A percentile compares a stretch with the other conserved stretches of the same genome.
These are phyloP conservation scores for Sugiyamaella chiloensis DNA, from an alignment of 805 yeast species.

Conservation along the genomic window DNA sequence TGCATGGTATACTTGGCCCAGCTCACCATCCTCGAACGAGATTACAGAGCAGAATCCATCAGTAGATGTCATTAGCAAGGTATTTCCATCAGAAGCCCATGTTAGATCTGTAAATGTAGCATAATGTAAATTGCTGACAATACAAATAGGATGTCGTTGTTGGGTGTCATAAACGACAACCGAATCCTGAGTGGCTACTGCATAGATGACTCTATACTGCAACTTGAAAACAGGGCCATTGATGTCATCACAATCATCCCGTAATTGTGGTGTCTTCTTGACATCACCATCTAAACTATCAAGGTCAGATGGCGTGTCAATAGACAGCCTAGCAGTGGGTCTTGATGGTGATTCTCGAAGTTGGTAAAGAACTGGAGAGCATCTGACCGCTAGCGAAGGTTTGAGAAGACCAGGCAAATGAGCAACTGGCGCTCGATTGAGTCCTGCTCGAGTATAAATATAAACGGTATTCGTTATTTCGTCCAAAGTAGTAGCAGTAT, in stretches of 20 bases:
- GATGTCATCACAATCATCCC: background rate
- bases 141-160: constrained; percentile 61
- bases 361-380: constrained; percentile 64
- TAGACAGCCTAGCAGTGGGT: background rate
- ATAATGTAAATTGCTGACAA: constrained; percentile 78
- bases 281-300: background rate
- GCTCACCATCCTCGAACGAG: constrained; percentile 47
- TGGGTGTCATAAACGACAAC: constrained; percentile 81
- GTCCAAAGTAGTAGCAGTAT: constrained; percentile 35
- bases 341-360: constrained; percentile 27
- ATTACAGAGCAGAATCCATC: constrained; percentile 89
- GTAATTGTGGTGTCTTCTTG: background rate
- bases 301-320: constrained; percentile 3
- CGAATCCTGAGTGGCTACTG: constrained; percentile 88
- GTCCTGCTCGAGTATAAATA: constrained; percentile 68
- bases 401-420: constrained; percentile 74
- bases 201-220: constrained; percentile 81
- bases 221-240: constrained; percentile 45
- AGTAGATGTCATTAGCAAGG: constrained; percentile 72
- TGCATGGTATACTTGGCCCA: constrained; percentile 45
- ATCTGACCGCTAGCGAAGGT: constrained; percentile 80
- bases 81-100: constrained; percentile 77
- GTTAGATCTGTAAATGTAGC: constrained; percentile 82
- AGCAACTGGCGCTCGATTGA: constrained; percentile 68
- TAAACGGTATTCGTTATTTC: constrained; percentile 66